Conservation (phyloP, 2,329 filamentous ascomycete species). For the Beauveria pseudobassiana region DNA sequence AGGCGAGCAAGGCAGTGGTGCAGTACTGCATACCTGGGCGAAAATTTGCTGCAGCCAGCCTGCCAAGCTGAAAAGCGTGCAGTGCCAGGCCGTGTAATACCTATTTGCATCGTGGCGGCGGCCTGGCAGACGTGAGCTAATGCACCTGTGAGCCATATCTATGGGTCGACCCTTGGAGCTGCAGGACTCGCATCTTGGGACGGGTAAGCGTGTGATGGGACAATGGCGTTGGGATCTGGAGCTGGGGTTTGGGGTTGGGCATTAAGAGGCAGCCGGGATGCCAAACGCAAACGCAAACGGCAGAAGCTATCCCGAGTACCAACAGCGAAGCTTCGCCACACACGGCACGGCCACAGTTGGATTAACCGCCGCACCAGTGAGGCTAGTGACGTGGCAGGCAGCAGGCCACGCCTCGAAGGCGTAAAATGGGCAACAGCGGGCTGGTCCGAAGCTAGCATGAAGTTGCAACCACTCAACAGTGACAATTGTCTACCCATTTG, state of each 20-base stretch:
- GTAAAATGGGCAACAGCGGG: conserved; percentile 2
- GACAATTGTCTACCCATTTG: background rate
- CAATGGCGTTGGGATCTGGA: conserved; percentile 17
- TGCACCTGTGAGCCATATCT: background rate
- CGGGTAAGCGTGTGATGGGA: background rate
- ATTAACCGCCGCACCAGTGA: conserved; percentile 20
- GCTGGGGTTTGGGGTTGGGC: conserved; percentile 6
- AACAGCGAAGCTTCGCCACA: conserved; percentile 34
- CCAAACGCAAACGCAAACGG: background rate
- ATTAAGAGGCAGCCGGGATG: conserved; percentile 6
- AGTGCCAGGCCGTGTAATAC: background rate
- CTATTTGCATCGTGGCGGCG: background rate
- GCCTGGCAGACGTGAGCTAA: background rate
- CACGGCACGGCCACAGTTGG: conserved; percentile 14
- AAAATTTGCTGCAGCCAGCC: background rate
- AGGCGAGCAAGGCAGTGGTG: background rate
- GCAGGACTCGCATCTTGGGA: conserved; percentile 14
- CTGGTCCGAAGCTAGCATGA: conserved; percentile 8
- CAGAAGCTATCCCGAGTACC: background rate
- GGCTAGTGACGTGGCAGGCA: conserved; percentile 39
- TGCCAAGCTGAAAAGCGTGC: conserved; percentile 6
- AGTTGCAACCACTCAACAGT: background rate
- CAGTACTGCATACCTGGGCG: background rate
- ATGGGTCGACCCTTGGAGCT: background rate
- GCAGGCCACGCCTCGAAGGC: background rate